Evolutionary conservation across 2,329 filamentous ascomycete species (phyloP), one percentile per base, ranked within the genome.

Genomic region (Nakataea oryzae): DNA sequence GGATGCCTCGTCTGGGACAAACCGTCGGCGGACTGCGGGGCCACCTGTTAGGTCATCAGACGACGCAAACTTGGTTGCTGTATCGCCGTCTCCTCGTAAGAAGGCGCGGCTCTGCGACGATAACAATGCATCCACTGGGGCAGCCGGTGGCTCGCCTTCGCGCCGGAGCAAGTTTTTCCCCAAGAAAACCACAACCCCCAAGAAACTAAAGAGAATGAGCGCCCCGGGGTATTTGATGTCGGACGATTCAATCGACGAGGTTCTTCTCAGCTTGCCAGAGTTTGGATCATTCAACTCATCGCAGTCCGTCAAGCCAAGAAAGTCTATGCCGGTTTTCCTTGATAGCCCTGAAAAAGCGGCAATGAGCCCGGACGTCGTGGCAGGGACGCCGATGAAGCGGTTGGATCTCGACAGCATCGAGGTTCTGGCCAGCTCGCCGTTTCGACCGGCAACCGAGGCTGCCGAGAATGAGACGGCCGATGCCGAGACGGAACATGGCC

Each of bases 171-270:
- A 76, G 63, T 86, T 84, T 69, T 86, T 86, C 66, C 66, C 79
- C 2, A 50, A 50, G 11, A 6, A 9, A 50, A 57, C 66, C 7
- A 69, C 63, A 4, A 62, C 68, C 11, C 66, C 66, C 8, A 72
- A 71, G 59, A 69, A 66, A 24, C 67, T 69, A 50, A 69, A 72
- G 47, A 75, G 74, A 59, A 70, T 71, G 41, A 79, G 81, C 13
- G 41, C 41, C 24, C 71, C 71, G 1, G 59, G 41, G 30, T 76
- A 79, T 62, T 65, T 83, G 24, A 74, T 83, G 67, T 85, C 82
- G 0, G 82, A 85, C 64, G 81, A 84, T 64, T 84, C 82, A 0
- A 74, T 85, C 54, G 81, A 85, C 30, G 82, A 84, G 63, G 81
- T 77, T 0, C 72, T 86, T 26, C 70, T 74, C 29, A 75, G 75